A percentile compares a stretch with the other conserved stretches of the same genome.
These are phyloP conservation scores for Populus trichocarpa DNA, from an alignment of 441 rosid genomes.

Conservation along the genomic window DNA sequence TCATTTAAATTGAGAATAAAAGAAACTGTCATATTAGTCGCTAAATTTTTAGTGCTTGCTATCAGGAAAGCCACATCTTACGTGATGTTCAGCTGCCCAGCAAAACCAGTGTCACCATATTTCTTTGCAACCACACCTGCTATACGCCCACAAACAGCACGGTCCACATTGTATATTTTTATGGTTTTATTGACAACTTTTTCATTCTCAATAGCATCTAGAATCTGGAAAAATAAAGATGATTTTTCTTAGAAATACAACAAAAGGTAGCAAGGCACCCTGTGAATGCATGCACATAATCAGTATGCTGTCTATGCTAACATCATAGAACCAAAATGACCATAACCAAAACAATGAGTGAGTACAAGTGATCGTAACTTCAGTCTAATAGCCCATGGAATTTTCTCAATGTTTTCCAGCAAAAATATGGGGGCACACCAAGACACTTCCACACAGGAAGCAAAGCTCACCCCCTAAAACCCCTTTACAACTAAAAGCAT, in stretches of 20 bases:
- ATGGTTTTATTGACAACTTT: constrained; percentile 68
- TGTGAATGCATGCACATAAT: not conserved
- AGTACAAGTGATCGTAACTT: no score
- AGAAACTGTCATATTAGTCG: not conserved
- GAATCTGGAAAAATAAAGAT: constrained; percentile 43
- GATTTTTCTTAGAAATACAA: constrained; percentile 4
- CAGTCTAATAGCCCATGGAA: not conserved
- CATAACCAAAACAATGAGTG: not conserved
- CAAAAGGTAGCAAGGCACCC: constrained; percentile 1
- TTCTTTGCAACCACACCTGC: constrained; percentile 86
- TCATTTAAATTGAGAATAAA: constrained; percentile 21
- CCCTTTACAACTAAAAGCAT: not conserved
- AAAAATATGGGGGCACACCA: not conserved
- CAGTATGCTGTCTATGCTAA: not conserved
- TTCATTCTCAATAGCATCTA: constrained; percentile 78
- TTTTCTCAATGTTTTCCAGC: not conserved
- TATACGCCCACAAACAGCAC: constrained; percentile 87
- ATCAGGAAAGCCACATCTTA: constrained; percentile 35
- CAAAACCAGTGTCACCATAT: constrained; percentile 95
- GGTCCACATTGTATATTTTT: constrained; percentile 82
- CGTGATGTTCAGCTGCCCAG: constrained; percentile 92
- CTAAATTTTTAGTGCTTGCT: not conserved
- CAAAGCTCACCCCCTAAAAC: not conserved
- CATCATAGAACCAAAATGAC: not conserved
- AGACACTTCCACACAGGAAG: not conserved